These are phyloP conservation scores for Fusarium solani-melongenae DNA, from an alignment of 2,329 filamentous ascomycete species.

Conservation along the genomic window DNA sequence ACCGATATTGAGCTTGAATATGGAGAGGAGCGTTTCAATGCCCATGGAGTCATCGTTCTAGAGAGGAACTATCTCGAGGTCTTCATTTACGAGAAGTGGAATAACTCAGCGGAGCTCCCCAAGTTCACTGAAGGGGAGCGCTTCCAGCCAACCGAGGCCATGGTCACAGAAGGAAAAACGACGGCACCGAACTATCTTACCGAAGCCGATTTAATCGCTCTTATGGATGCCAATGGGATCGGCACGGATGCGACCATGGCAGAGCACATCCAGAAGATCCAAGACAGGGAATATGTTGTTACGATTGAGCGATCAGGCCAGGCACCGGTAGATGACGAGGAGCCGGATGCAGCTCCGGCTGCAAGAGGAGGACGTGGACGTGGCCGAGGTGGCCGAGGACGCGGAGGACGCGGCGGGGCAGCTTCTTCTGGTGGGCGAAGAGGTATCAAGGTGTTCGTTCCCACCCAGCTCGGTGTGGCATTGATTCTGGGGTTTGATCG, in stretches of 20 bases:
- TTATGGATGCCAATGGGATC: conserved; percentile 99
- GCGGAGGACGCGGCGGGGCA: conserved; percentile 52
- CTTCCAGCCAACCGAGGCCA: conserved; percentile 89
- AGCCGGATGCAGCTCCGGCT: conserved; percentile 50
- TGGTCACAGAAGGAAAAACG: conserved; percentile 92
- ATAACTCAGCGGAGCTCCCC: conserved; percentile 84
- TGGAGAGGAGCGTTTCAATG: conserved; percentile 83
- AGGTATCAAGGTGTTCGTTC: conserved; percentile 86
- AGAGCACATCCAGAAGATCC: conserved; percentile 96
- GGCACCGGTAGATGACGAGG: conserved; percentile 52
- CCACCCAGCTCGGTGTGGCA: conserved; percentile 89
- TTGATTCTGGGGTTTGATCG: conserved; percentile 94
- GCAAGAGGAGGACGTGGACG: conserved; percentile 61
- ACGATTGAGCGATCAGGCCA: conserved; percentile 62
- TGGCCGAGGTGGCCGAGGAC: conserved; percentile 57
- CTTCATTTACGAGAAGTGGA: conserved; percentile 97
- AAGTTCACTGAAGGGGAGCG: conserved; percentile 81
- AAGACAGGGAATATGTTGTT: conserved; percentile 86
- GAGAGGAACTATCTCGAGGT: conserved; percentile 95
- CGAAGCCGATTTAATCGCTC: conserved; percentile 91
- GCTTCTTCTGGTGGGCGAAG: conserved; percentile 57
- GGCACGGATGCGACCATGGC: conserved; percentile 99
- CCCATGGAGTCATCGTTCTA: conserved; percentile 85
- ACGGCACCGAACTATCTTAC: conserved; percentile 86
- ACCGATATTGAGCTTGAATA: conserved; percentile 89